A percentile compares a stretch with the other conserved stretches of the same genome.
phyloP scores from a whole-genome alignment of 805 yeast species.

The Kuraishia piskuri region DNA sequence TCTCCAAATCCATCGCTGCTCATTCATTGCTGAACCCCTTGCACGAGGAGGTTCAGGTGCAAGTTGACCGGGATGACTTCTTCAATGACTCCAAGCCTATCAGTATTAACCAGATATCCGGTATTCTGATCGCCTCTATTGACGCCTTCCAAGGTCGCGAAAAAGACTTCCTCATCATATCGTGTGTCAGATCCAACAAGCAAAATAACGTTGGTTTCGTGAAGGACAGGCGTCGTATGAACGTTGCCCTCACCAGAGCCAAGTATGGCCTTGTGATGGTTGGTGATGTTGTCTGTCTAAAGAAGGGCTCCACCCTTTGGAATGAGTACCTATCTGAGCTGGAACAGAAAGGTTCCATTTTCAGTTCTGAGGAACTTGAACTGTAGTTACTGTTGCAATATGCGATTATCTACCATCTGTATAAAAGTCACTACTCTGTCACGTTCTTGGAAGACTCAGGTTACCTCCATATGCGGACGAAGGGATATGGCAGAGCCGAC shows the following conservation, averaged over 20 bases:
- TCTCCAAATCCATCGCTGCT: conserved; percentile 39
- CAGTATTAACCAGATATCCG: conserved; percentile 37
- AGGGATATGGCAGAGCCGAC: too few relatives aligned
- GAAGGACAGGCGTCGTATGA: conserved; percentile 76
- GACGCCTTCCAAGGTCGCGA: conserved; percentile 58
- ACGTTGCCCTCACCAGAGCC: conserved; percentile 87
- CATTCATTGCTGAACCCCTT: conserved; percentile 52
- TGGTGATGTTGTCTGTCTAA: conserved; percentile 49
- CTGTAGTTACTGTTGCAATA: background rate
- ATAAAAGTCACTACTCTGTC: too few relatives aligned
- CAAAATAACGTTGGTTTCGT: conserved; percentile 72
- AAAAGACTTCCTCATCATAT: conserved; percentile 40
- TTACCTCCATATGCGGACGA: too few relatives aligned
- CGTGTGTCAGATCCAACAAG: conserved; percentile 60
- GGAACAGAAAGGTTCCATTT: background rate
- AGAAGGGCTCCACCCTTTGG: background rate
- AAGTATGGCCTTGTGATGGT: conserved; percentile 63
- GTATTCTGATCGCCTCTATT: conserved; percentile 55
- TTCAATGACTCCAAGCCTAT: conserved; percentile 34
- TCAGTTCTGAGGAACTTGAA: background rate
- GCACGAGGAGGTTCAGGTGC: conserved; percentile 34
- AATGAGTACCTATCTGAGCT: background rate
- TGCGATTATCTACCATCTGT: too few relatives aligned
- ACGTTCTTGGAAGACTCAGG: too few relatives aligned
- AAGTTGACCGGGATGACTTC: conserved; percentile 56